phyloP scores from a whole-genome alignment of 164 flowering plant species.

The Nymphaea thermarum region DNA sequence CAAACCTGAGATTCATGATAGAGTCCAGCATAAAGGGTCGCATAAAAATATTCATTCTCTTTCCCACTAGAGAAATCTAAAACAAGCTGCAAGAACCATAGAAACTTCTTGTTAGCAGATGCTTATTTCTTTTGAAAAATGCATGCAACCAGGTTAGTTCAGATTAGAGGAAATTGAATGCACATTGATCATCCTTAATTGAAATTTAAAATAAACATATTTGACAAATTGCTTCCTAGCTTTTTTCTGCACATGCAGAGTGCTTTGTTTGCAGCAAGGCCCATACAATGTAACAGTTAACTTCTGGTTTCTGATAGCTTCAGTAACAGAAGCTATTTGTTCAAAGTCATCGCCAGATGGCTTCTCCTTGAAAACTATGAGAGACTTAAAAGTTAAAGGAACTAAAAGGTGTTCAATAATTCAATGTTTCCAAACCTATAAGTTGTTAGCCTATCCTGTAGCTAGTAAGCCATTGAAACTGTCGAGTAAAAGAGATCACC shows the following conservation, averaged over 20 bases:
- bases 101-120: neutral
- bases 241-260: neutral
- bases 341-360: neutral
- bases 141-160: neutral
- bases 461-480: too few relatives aligned
- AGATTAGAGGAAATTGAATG: too few relatives aligned
- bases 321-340: neutral
- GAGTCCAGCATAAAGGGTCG: slow-evolving; percentile 81
- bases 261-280: neutral
- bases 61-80: slow-evolving; percentile 38
- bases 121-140: neutral
- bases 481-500: too few relatives aligned
- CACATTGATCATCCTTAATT: too few relatives aligned
- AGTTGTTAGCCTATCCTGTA: too few relatives aligned
- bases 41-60: slow-evolving; percentile 61
- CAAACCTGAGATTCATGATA: slow-evolving; percentile 79
- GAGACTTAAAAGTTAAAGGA: neutral
- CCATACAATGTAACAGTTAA: neutral
- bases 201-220: neutral
- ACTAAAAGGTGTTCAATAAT: neutral
- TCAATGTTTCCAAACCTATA: neutral
- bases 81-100: slow-evolving; percentile 44
- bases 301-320: neutral
- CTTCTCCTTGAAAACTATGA: neutral
- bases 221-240: neutral